Evolutionary conservation across 176 grass and related monocot species (phyloP), one percentile per base, ranked within the genome.

Genomic region (Chloris gayana): DNA sequence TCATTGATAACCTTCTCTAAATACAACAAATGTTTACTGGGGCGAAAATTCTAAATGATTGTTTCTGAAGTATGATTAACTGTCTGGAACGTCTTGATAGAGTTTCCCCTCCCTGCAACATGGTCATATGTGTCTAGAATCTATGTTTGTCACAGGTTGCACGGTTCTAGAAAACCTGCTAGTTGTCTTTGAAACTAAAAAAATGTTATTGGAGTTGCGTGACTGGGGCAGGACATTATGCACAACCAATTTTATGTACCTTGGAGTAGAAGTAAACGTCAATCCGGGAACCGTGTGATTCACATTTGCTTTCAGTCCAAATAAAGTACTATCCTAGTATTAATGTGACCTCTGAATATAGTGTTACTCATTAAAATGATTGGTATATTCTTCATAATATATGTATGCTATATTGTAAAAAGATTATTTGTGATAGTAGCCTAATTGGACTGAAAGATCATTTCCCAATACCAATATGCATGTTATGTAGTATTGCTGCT

Each of bases 1-100:
- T 27, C 54, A 49, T 87, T 34, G 41, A 67, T 85, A 83, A 47
- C 67, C 70, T 77, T 81, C 14, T 73, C 27, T 33, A n/a, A 29
- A 38, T 73, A 41, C 14, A 31, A 59, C 1, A n/a, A 61, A 66
- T 77, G 35, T 19, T 77, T 19, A 47, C 35, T 39, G 49, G 34
- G 29, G 11, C 25, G 73, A 49, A 77, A 14, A 42, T 4, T 65
- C 14, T 45, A 27, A 32, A 60, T 19, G 56, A 67, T 78, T 73
- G 38, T 49, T 68, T 59, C 25, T 17, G 12, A 70, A 45, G 57
- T 72, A 72, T 45, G 57, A 67, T 66, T 19, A 14, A 53, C 17
- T 49, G 46, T 10, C 1, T 72, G 68, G 30, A 53, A 72, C 30
- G 66, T 29, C 5, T 58, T 26, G 39, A 25, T 64, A 73, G 34